Evolutionary conservation across 768 basidiomycete species (phyloP), one percentile per base, ranked within the genome.

Genomic region (Sporobolomyces roseus): DNA sequence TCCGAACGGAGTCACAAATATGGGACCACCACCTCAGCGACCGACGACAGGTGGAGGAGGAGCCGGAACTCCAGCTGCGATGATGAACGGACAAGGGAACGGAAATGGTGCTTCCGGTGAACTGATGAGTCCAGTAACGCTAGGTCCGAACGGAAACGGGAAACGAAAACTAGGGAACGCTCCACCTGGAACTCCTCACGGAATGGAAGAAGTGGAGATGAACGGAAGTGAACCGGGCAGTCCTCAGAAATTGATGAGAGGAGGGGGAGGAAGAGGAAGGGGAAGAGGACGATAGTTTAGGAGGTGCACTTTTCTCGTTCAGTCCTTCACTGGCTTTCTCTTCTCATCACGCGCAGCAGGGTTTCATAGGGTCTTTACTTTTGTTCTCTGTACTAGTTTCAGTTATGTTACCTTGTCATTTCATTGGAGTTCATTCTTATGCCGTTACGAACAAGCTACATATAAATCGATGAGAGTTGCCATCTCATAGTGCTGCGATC

Each of bases 231-330:
- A 66, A 27, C 52, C 60, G 14, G 52, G 60, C 1, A 67, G 66
- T 16, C 66, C 66, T 19, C 66, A 67, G 36, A 67, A 67, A 36
- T 25, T 62, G 0, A 36, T 50, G 66, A 46, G 61, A n/a, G 65
- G 21, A 1, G 5, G n/a, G n/a, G n/a, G 55, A 36, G 58, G 50
- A 21, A 16, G 64, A 2, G 64, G 64, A 9, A 30, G 64, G n/a
- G 49, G 64, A 29, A 59, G 56, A 60, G 27, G 58, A 6, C 19
- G 58, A n/a, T 46, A 12, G 65, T 1, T 56, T 56, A 4, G 23
- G 65, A 33, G 51, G 65, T 41, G 43, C 51, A 16, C 29, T 52
- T 52, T 30, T 52, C 51, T 54, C 52, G 52, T 13, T 23, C 25
- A 9, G 27, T 52, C 30, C 10, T 33, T 23, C 19, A 7, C 45